Evolutionary conservation across 495 filamentous ascomycete species (phyloP), one percentile per base, ranked within the genome.

Genomic region (Podospora conica): DNA sequence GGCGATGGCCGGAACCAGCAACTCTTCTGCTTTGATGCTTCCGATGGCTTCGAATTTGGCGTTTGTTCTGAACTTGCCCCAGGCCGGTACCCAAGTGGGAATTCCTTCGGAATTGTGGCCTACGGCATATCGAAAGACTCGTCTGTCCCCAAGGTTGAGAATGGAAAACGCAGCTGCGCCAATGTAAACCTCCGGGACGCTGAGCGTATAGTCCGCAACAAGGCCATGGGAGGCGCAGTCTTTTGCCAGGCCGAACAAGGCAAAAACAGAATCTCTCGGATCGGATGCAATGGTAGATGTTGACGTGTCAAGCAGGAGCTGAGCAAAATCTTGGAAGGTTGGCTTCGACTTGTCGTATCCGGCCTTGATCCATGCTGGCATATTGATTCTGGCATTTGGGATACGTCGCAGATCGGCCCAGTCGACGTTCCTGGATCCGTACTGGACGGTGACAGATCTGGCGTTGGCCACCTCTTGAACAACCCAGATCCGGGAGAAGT

Each of bases 391-490:
- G 33, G 33, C 33, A 48, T 2, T n/a, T n/a, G 33, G 33, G 33
- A 48, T 15, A 48, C 18, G 33, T n/a, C n/a, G 15, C 15, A 48
- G 33, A 18, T 12, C 15, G 15, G 15, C 15, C 33, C 15, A 48
- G 33, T 48, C 33, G 15, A n/a, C 15, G 8, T 18, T 8, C n/a
- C 15, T 48, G 33, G 15, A 6, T 18, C 33, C 33, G 3, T 48
- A 48, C 5, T 48, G 33, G 33, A 48, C 15, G 33, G 15, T 48
- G 15, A 48, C 33, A 5, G 5, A 48, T 48, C n/a, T 48, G 15
- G 15, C 33, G 33, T 48, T 48, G 33, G 40, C 74, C 1, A n/a
- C 61, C 57, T 59, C 57, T n/a, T 59, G 57, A n/a, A 59, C 25
- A 12, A 59, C 25, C 57, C 57, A 59, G n/a, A 59, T 22, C 15